Evolutionary conservation across 225 moss, liverwort and hornwort species (phyloP).

Genomic region (Physcomitrium patens): DNA sequence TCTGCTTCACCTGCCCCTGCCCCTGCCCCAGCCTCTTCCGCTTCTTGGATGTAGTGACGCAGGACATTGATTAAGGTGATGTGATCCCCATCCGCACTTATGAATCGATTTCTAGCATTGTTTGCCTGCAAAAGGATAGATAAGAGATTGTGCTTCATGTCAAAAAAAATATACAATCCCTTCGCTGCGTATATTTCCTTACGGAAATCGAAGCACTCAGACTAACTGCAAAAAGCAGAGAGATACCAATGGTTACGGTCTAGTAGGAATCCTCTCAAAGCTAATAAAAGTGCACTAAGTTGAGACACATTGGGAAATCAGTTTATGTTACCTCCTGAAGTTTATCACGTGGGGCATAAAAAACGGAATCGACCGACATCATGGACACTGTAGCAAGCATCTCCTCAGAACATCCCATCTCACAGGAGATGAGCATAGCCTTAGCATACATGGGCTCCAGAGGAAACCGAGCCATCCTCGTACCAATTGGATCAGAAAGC

Average conservation of each 20-base stretch:
- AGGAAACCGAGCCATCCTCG: constrained; percentile 90
- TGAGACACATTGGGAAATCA: background rate
- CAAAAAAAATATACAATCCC: constrained; percentile 3
- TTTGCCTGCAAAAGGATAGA: constrained; percentile 63
- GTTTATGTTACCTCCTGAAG: constrained; percentile 73
- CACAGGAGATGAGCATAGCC: constrained; percentile 85
- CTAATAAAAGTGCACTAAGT: background rate
- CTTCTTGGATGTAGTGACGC: constrained; percentile 77
- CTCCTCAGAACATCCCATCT: constrained; percentile 91
- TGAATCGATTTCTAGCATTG: constrained; percentile 85
- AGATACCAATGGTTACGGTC: background rate
- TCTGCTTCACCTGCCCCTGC: constrained; percentile 36
- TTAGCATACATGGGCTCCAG: constrained; percentile 92
- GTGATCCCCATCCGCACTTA: constrained; percentile 88
- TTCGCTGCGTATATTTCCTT: background rate
- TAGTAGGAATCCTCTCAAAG: background rate
- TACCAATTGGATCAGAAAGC: constrained; percentile 79
- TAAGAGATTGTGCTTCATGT: background rate
- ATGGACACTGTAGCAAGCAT: constrained; percentile 95
- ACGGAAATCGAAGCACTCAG: background rate
- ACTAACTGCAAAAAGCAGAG: background rate
- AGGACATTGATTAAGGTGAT: constrained; percentile 92
- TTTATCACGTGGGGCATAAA: constrained; percentile 91
- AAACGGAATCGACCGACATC: constrained; percentile 94
- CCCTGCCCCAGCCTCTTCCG: constrained; percentile 44